Evolutionary conservation across 345 rosid genomes (phyloP).

Genomic region (Euphorbia lathyris): DNA sequence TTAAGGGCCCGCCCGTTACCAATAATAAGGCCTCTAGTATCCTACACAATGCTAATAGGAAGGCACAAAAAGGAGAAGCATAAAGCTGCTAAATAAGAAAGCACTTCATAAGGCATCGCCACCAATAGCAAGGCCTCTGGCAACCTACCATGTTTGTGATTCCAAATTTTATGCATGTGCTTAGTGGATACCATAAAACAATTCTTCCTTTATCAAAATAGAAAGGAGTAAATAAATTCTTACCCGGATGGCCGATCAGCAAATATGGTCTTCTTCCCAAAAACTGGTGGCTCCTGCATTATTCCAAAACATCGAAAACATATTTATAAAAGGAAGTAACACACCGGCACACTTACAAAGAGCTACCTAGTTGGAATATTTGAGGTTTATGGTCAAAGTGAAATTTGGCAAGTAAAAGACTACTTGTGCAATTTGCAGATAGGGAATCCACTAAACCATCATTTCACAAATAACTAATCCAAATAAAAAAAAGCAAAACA

Average conservation of each 20-base stretch:
- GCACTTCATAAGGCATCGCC: neutral
- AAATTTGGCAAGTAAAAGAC: neutral
- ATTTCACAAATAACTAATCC: neutral
- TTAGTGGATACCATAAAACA: neutral
- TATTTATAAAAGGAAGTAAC: conserved; percentile 5
- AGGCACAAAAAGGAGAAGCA: neutral
- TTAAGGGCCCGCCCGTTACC: no score
- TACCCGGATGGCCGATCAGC: conserved; percentile 59
- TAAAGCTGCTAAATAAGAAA: neutral
- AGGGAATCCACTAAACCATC: conserved; percentile 3
- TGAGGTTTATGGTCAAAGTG: neutral
- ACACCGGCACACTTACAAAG: neutral
- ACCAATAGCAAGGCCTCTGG: neutral
- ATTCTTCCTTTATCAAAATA: neutral
- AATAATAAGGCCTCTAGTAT: no score
- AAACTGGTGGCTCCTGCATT: conserved; percentile 82
- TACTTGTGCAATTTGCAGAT: neutral
- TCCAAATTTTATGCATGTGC: neutral
- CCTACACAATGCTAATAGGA: neutral
- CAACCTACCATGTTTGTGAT: neutral
- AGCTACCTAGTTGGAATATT: neutral
- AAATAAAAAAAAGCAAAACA: conserved; percentile 7
- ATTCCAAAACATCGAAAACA: conserved; percentile 31
- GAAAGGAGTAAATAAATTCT: conserved; percentile 21
- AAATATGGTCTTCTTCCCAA: conserved; percentile 78